A percentile compares a stretch with the other conserved stretches of the same genome.
Conservation (phyloP, 2,329 filamentous ascomycete species). For the Cladophialophora bantiana region DNA sequence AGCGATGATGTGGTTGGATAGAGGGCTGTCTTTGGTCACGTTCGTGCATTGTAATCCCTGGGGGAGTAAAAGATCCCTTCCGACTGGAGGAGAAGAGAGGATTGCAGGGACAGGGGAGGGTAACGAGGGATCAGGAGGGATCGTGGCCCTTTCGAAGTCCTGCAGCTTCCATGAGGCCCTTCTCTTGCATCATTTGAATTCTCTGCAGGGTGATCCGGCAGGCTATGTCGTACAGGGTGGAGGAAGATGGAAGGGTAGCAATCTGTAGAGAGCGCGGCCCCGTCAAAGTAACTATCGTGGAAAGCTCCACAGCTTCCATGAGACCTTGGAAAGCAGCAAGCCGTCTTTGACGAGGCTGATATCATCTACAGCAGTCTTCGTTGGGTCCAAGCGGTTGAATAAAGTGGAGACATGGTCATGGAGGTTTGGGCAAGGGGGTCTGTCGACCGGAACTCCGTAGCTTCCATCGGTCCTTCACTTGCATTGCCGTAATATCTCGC, state of each 20-base stretch:
- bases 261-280: not conserved
- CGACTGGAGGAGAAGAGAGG: not conserved
- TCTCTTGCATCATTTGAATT: slow-evolving; percentile 13
- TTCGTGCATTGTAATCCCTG: not conserved
- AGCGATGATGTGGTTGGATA: not conserved
- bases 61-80: not conserved
- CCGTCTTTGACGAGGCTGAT: not conserved
- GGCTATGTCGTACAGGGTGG: not conserved
- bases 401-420: not conserved
- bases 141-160: slow-evolving; percentile 11
- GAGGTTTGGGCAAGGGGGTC: not conserved
- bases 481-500: slow-evolving; percentile 12
- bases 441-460: slow-evolving; percentile 1
- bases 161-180: slow-evolving; percentile 19
- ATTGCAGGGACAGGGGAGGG: not conserved
- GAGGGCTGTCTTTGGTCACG: not conserved
- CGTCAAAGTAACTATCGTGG: slow-evolving; percentile 1
- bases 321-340: slow-evolving; percentile 16
- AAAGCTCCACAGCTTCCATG: slow-evolving; percentile 10
- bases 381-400: not conserved
- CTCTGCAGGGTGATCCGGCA: not conserved
- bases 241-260: slow-evolving; percentile 1
- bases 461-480: slow-evolving; percentile 20
- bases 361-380: not conserved
- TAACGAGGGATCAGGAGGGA: not conserved